Conservation (phyloP, 306 rosid species). For the Fragaria vesca region DNA sequence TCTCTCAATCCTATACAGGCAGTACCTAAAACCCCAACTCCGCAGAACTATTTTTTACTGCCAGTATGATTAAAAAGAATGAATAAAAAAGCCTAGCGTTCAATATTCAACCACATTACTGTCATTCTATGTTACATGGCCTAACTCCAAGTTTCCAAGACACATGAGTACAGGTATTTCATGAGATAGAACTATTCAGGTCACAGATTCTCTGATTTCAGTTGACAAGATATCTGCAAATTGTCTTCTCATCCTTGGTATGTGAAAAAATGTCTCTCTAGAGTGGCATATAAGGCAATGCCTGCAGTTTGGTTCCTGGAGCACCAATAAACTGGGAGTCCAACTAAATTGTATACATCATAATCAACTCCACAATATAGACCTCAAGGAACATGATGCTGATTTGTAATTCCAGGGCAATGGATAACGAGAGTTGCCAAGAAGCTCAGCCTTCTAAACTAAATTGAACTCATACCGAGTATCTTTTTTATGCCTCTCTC, state of each 20-base stretch:
- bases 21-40: not conserved
- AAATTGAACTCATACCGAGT: slow-evolving; percentile 52
- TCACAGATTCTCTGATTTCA: not conserved
- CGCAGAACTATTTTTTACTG: not conserved
- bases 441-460: not conserved
- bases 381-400: not conserved
- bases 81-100: not conserved
- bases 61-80: not conserved
- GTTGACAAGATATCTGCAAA: not conserved
- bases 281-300: not conserved
- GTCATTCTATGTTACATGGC: not conserved
- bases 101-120: not conserved
- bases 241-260: not conserved
- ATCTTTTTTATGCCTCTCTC: slow-evolving; percentile 61
- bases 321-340: not conserved
- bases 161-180: not conserved
- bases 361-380: not conserved
- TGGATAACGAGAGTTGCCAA: not conserved
- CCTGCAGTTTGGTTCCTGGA: not conserved
- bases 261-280: not conserved
- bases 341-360: not conserved
- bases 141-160: not conserved
- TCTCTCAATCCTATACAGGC: not conserved
- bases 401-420: not conserved
- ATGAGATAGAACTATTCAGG: not conserved